Base-by-base conservation (phyloP, 108 stramenopile genomes). In the Fistulifera pelliculosa region DNA sequence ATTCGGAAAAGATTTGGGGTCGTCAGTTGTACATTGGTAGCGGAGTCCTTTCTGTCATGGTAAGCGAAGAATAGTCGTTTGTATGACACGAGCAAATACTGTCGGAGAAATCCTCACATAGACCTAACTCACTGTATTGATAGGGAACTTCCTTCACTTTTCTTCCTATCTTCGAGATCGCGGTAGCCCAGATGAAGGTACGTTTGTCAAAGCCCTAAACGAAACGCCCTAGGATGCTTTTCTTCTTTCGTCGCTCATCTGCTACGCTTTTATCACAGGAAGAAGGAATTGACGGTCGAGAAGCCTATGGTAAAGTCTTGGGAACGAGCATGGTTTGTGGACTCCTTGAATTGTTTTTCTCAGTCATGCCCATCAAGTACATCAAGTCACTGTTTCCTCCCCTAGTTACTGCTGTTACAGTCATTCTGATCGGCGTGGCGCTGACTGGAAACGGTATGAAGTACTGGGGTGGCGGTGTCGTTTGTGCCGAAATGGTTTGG, bases 381-480 rank as follows among this genome's bases (percentile, higher is more conserved):
- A 65, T 85, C 55, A 64, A 61, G 60, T 55, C 53, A 18, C 45
- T 83, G n/a, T 89, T 89, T 56, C 87, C 87, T 16, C 84, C 84
- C 7, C 51, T 83, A 15, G 84, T 89, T 11, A 77, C 76, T 15
- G 65, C 79, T 13, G 49, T 79, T 18, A 78, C 87, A 26, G 87
- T 89, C 8, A 83, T 79, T 52, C 64, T 89, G n/a, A 83, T 89
- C 43, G 87, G 87, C 28, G 71, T 81, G n/a, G 76, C 80, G 31
- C 66, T 89, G 49, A 70, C 65, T 40, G 81, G 83, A 59, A 81
- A 84, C 41, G 87, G 87, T 26, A 83, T 89, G 77, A 89, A 86
- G 56, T 89, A 83, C 54, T 83, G 83, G 81, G 87, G 87, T 16
- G 87, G 87, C 40, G 87, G 87, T 57, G 79, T 66, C 14, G 84